Conservation (phyloP, 306 rosid species). For the Vigna reflexopilosa region DNA sequence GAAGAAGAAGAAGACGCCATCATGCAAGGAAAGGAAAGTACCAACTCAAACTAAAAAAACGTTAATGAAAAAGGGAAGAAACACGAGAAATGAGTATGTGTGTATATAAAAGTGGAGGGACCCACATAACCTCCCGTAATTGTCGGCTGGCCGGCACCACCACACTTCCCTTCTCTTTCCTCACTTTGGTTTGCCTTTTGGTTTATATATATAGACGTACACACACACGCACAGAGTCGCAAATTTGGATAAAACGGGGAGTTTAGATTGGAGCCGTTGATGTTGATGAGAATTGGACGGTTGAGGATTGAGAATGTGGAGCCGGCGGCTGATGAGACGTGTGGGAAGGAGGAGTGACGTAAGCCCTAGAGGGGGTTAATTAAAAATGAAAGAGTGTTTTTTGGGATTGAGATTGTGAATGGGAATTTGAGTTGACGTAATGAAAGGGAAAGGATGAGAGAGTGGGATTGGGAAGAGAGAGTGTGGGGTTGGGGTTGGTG, state of each 20-base stretch:
- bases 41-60: neutral
- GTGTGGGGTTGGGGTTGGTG: conserved; percentile 35
- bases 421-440: conserved; percentile 32
- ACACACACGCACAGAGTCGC: neutral
- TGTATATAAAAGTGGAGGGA: conserved; percentile 50
- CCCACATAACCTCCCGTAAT: conserved; percentile 88
- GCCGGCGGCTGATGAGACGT: conserved; percentile 91
- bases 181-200: neutral
- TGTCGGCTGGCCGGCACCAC: conserved; percentile 85
- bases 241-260: conserved; percentile 4
- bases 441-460: neutral
- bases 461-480: neutral
- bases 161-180: neutral
- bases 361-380: conserved; percentile 58
- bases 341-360: conserved; percentile 52
- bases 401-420: too few species aligned
- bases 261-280: conserved; percentile 44
- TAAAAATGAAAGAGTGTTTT: neutral
- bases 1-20: conserved; percentile 72
- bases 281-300: conserved; percentile 42
- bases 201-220: conserved; percentile 19
- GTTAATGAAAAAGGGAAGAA: neutral
- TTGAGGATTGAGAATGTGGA: conserved; percentile 28
- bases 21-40: neutral
- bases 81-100: neutral